Evolutionary conservation across 2,329 filamentous ascomycete species (phyloP), one percentile per base, ranked within the genome.

Genomic region (Fusarium sp.): DNA sequence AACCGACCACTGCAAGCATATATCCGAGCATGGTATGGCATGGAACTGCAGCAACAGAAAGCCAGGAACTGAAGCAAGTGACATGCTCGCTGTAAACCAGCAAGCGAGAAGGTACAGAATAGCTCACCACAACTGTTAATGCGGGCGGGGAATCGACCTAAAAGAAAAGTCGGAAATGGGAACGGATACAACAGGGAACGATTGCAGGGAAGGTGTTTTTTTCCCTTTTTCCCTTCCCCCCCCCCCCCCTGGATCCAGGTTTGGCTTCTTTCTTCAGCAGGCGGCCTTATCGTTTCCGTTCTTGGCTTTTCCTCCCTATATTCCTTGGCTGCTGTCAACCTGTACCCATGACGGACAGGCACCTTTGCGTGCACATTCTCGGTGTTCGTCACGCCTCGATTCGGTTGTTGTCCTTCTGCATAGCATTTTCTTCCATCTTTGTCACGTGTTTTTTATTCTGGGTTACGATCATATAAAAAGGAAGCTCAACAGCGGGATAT

Each of bases 401-500:
- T 43, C 4, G 19, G 26, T 46, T 46, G 26, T 57, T 44, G 47
- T 58, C 15, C 32, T 56, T 44, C 41, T 44, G 33, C 57, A 46
- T 30, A 30, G 20, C 15, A 28, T 46, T 22, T 37, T 61, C 41
- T 41, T 33, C 37, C 37, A 19, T 61, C 35, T 45, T 50, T 49
- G 19, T 63, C 50, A 56, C 54, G 46, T 68, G 41, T 57, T 62
- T 68, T 10, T 4, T 51, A 41, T 37, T n/a, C 35, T 24, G 39
- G 51, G 52, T 57, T 40, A 70, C 53, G 57, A 71, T 45, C 46
- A 72, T 62, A 58, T 32, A 69, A 60, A 71, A 60, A 56, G 60
- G 68, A 64, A 73, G 67, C 69, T 72, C 71, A 73, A 72, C 62
- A 63, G 44, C 57, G 57, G 43, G 44, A 65, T 56, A 52, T 51